Evolutionary conservation across 768 basidiomycete genomes (phyloP).

Genomic region (Suillus americanus): DNA sequence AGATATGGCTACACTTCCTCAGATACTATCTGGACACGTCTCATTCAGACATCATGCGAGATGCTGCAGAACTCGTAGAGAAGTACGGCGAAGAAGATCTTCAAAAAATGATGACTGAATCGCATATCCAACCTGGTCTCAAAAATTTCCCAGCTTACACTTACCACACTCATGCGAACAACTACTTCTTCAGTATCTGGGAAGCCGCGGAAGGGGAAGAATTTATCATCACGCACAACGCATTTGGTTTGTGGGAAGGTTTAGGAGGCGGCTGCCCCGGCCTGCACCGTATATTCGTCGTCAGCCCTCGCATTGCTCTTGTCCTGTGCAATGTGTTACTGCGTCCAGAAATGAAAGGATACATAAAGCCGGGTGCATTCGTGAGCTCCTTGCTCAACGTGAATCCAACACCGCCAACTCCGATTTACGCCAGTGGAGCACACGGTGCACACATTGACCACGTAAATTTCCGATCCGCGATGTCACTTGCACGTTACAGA

Average conservation of each 20-base stretch:
- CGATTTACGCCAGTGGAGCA: not conserved
- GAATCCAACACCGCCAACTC: too few species aligned
- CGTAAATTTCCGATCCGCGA: not conserved
- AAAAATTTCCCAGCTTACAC: constrained; percentile 22
- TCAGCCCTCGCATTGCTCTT: constrained; percentile 36
- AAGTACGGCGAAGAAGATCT: constrained; percentile 4
- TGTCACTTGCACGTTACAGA: constrained; percentile 1
- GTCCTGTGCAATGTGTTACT: constrained; percentile 26
- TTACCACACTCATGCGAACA: constrained; percentile 28
- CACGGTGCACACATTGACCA: too few species aligned
- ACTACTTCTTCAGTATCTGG: constrained; percentile 9
- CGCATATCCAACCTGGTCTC: constrained; percentile 4
- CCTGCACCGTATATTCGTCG: constrained; percentile 31
- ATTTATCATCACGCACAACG: constrained; percentile 34
- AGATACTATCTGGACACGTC: too few species aligned
- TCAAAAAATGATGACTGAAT: not conserved
- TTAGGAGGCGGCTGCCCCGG: constrained; percentile 16
- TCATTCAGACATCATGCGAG: too few species aligned
- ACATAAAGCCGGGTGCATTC: not conserved
- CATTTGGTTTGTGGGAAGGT: constrained; percentile 38
- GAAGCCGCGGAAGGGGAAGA: constrained; percentile 33
- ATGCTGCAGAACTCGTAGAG: not conserved
- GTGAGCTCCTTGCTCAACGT: constrained; percentile 1
- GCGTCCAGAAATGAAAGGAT: constrained; percentile 5
- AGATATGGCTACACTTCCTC: too few species aligned